Conservation (phyloP, 768 basidiomycete genomes). For the Glaciozyma martinii region DNA sequence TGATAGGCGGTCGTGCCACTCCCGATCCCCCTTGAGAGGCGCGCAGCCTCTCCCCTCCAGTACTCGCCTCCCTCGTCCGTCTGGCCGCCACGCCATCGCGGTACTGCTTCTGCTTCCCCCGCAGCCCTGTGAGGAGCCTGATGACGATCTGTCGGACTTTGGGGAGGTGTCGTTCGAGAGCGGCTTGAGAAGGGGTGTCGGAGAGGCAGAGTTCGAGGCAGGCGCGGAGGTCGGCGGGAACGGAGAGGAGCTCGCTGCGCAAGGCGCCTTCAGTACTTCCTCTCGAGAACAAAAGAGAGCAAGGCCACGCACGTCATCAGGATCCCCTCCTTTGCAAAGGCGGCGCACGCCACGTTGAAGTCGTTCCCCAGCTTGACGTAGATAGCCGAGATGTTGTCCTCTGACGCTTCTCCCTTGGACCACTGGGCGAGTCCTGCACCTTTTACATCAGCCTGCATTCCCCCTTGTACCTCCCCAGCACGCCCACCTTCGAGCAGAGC, state of each 20-base stretch:
- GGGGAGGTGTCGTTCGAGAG: conserved; percentile 80
- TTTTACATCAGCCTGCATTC: not conserved
- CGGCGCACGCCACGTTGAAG: conserved; percentile 85
- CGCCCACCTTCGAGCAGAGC: conserved; percentile 61
- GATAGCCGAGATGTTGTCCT: conserved; percentile 82
- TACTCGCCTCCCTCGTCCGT: conserved; percentile 4
- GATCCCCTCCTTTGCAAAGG: conserved; percentile 75
- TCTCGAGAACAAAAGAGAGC: not conserved
- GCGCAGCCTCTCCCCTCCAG: not conserved
- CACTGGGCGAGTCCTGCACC: conserved; percentile 60
- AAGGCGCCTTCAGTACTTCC: not conserved
- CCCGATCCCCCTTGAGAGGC: not conserved
- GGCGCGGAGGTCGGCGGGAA: conserved; percentile 78
- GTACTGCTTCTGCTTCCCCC: conserved; percentile 81
- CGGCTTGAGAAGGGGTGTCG: conserved; percentile 76
- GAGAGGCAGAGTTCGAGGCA: conserved; percentile 83
- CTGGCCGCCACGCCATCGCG: conserved; percentile 42
- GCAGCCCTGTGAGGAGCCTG: conserved; percentile 81
- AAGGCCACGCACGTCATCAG: conserved; percentile 62
- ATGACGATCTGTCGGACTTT: conserved; percentile 87
- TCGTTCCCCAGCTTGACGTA: conserved; percentile 95
- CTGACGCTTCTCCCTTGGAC: conserved; percentile 63
- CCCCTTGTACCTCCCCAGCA: not conserved
- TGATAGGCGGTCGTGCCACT: conserved; percentile 1
- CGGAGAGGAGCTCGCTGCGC: conserved; percentile 68